Evolutionary conservation across 768 basidiomycete genomes (phyloP).

Genomic region (Xerocomellus chrysenteron): DNA sequence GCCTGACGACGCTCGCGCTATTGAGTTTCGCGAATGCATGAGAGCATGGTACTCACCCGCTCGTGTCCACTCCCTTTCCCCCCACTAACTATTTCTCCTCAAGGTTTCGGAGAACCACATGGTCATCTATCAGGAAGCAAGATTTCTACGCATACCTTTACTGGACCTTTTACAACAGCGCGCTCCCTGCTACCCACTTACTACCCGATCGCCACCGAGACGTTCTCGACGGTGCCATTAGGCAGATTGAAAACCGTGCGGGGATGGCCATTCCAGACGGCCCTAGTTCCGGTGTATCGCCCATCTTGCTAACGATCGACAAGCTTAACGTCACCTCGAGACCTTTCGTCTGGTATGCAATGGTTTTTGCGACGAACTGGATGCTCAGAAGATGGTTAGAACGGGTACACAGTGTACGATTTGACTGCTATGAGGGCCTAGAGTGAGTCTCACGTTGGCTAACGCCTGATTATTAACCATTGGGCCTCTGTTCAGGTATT

Average conservation of each 20-base stretch:
- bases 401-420: slow-evolving; percentile 40
- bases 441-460: slow-evolving; percentile 49
- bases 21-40: slow-evolving; percentile 68
- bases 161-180: slow-evolving; percentile 77
- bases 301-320: slow-evolving; percentile 77
- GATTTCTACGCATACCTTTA: slow-evolving; percentile 76
- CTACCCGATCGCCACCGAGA: slow-evolving; percentile 46
- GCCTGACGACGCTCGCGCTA: slow-evolving; percentile 62
- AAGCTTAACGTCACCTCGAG: slow-evolving; percentile 65
- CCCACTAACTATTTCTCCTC: background rate
- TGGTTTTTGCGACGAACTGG: slow-evolving; percentile 50
- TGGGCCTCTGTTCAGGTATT: slow-evolving; percentile 49
- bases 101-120: slow-evolving; percentile 74
- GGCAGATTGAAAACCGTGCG: slow-evolving; percentile 66
- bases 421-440: slow-evolving; percentile 57
- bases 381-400: slow-evolving; percentile 45
- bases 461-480: background rate
- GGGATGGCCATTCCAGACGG: slow-evolving; percentile 66
- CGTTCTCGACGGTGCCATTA: slow-evolving; percentile 59
- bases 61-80: background rate
- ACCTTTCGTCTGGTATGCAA: slow-evolving; percentile 64
- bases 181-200: slow-evolving; percentile 50
- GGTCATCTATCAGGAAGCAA: slow-evolving; percentile 63
- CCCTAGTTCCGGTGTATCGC: slow-evolving; percentile 46
- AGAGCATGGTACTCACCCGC: slow-evolving; percentile 47